Evolutionary conservation across 257 asterid genomes (phyloP).

Genomic region (Solanum gracilifrons): DNA sequence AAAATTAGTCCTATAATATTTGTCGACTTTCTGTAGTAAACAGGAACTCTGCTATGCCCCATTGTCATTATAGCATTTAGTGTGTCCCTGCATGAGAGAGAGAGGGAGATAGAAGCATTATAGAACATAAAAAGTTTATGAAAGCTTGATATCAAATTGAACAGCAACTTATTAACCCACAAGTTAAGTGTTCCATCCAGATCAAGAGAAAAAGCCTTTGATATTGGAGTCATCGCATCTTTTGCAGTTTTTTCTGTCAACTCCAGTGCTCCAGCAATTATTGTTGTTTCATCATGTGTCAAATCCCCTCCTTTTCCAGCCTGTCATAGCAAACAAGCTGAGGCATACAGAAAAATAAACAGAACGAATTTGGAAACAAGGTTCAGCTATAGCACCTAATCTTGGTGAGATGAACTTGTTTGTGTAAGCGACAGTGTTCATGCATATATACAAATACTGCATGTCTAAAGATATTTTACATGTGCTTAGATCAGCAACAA

Average conservation of each 20-base stretch:
- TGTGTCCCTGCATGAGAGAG: conserved; percentile 54
- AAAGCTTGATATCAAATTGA: background rate
- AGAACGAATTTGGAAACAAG: background rate
- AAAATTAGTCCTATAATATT: conserved; percentile 87
- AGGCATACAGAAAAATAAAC: background rate
- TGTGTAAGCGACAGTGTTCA: background rate
- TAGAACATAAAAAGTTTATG: background rate
- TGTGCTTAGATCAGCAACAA: background rate
- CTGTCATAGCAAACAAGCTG: conserved; percentile 22
- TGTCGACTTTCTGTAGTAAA: conserved; percentile 56
- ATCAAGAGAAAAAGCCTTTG: conserved; percentile 95
- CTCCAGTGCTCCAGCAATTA: conserved; percentile 92
- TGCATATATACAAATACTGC: background rate
- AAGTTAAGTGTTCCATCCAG: conserved; percentile 77
- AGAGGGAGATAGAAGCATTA: background rate
- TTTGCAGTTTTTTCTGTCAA: conserved; percentile 86
- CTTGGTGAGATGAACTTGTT: background rate
- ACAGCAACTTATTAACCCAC: conserved; percentile 43
- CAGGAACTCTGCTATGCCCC: conserved; percentile 97
- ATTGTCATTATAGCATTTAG: conserved; percentile 87
- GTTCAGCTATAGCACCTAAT: background rate
- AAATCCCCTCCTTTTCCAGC: conserved; percentile 99
- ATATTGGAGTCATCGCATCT: conserved; percentile 95
- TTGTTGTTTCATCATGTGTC: conserved; percentile 97
- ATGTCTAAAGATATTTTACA: background rate